Percentiles rank a stretch among this genome's conserved stretches.
phyloP scores from a whole-genome alignment of 768 basidiomycete genomes.

The Boletus rubropictus region DNA sequence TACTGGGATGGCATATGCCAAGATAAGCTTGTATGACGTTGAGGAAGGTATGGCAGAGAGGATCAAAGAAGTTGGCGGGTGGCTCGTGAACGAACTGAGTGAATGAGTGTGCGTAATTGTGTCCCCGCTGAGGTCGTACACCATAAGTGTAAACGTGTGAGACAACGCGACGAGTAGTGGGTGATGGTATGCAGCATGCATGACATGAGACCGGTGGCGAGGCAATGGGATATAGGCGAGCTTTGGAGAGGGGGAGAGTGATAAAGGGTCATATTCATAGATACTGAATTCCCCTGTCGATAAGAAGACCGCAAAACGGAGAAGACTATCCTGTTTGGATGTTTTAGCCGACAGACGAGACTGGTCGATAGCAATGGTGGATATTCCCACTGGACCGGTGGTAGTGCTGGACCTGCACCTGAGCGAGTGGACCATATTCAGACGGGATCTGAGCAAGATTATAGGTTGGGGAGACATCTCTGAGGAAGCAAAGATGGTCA shows the following conservation, averaged over 20 bases:
- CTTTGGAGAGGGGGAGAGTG: conserved; percentile 36
- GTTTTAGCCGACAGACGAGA: conserved; percentile 45
- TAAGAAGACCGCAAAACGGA: conserved; percentile 54
- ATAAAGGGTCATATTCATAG: conserved; percentile 47
- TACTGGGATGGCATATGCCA: conserved; percentile 71
- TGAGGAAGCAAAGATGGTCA: conserved; percentile 56
- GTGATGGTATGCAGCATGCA: conserved; percentile 71
- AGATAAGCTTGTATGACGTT: conserved; percentile 60
- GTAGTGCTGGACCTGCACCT: conserved; percentile 37
- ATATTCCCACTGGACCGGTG: conserved; percentile 40
- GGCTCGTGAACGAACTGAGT: conserved; percentile 70
- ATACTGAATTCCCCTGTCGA: conserved; percentile 65
- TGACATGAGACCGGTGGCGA: conserved; percentile 42
- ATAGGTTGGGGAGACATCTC: conserved; percentile 19
- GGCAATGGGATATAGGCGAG: conserved; percentile 44
- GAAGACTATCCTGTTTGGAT: conserved; percentile 22
- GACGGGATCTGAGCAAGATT: conserved; percentile 21
- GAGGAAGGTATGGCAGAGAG: conserved; percentile 54
- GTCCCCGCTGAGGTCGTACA: conserved; percentile 63
- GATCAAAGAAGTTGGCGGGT: conserved; percentile 77
- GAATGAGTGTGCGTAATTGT: conserved; percentile 55
- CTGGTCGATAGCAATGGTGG: conserved; percentile 70
- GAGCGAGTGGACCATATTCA: conserved; percentile 34
- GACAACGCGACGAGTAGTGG: conserved; percentile 73
- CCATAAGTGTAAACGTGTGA: conserved; percentile 55